Evolutionary conservation across 2,329 filamentous ascomycete genomes (phyloP).

Genomic region (Lizonia empirigonia): DNA sequence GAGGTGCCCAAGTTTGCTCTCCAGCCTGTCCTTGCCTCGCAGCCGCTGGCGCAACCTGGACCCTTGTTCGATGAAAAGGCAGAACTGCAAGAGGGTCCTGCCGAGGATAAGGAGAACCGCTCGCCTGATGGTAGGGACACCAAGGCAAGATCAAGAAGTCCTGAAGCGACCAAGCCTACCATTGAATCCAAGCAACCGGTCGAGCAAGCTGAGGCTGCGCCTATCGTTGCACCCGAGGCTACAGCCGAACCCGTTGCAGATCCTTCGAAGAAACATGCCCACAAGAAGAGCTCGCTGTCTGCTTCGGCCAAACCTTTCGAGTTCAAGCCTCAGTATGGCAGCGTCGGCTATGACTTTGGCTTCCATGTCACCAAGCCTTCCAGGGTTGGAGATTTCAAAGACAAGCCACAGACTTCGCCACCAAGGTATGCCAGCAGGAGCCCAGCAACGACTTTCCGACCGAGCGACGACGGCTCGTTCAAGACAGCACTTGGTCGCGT

Average conservation of each 20-base stretch:
- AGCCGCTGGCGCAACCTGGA: conserved; percentile 39
- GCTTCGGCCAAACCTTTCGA: conserved; percentile 74
- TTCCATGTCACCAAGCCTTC: conserved; percentile 49
- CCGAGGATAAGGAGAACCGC: conserved; percentile 48
- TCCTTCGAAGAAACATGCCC: conserved; percentile 33
- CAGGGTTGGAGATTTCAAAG: conserved; percentile 13
- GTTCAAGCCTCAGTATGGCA: conserved; percentile 44
- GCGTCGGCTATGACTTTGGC: conserved; percentile 44
- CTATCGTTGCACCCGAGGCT: conserved; percentile 24
- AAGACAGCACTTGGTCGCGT: conserved; percentile 44
- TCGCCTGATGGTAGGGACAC: conserved; percentile 34
- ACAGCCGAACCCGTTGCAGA: conserved; percentile 39
- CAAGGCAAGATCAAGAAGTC: conserved; percentile 38
- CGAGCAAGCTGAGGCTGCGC: conserved; percentile 25
- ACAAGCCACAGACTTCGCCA: conserved; percentile 22
- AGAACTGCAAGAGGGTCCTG: conserved; percentile 26
- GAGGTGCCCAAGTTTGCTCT: conserved; percentile 75
- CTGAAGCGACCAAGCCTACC: conserved; percentile 29
- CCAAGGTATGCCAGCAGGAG: conserved; percentile 41
- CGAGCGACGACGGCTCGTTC: conserved; percentile 49
- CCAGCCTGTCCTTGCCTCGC: conserved; percentile 47
- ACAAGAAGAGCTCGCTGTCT: conserved; percentile 64
- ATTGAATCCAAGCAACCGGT: conserved; percentile 18
- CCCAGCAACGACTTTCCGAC: conserved; percentile 48
- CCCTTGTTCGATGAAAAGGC: conserved; percentile 31